A percentile compares a stretch with the other conserved stretches of the same genome.
These are phyloP conservation scores for Ceratocystis cacaofunesta DNA, from an alignment of 2,329 filamentous ascomycete species.

Conservation along the genomic window DNA sequence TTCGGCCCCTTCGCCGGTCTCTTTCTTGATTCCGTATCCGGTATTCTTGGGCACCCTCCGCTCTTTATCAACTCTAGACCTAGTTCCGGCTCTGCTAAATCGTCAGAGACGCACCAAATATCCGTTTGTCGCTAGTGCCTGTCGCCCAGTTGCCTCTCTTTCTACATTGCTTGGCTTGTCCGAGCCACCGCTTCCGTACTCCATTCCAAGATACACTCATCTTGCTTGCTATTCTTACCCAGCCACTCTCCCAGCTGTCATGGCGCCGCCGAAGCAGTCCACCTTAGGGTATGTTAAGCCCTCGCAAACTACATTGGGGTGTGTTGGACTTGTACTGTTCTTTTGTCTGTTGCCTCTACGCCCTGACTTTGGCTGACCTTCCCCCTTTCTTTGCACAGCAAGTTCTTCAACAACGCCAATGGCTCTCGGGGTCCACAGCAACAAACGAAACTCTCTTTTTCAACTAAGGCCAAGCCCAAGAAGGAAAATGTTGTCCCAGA, in stretches of 20 bases:
- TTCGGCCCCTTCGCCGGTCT: background rate
- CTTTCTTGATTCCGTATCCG: background rate
- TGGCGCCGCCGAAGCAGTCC: slow-evolving; percentile 53
- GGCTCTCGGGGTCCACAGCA: slow-evolving; percentile 40
- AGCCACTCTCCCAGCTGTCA: slow-evolving; percentile 19
- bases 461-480: slow-evolving; percentile 40
- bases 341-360: background rate
- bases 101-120: background rate
- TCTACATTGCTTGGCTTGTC: background rate
- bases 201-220: background rate
- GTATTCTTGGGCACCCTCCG: background rate
- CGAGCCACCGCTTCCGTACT: too few species aligned
- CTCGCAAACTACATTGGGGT: slow-evolving; percentile 61
- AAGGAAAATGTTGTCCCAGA: background rate
- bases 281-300: slow-evolving; percentile 77
- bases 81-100: background rate
- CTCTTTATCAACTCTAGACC: background rate
- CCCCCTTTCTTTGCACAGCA: slow-evolving; percentile 37
- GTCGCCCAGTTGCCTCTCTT: background rate
- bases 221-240: background rate
- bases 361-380: background rate
- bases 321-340: slow-evolving; percentile 25
- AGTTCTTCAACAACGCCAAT: slow-evolving; percentile 67
- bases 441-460: slow-evolving; percentile 68
- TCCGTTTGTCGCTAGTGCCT: background rate